These are phyloP conservation scores for Aspergillus calidoustus DNA, from an alignment of 2,329 filamentous ascomycete genomes.

Conservation along the genomic window DNA sequence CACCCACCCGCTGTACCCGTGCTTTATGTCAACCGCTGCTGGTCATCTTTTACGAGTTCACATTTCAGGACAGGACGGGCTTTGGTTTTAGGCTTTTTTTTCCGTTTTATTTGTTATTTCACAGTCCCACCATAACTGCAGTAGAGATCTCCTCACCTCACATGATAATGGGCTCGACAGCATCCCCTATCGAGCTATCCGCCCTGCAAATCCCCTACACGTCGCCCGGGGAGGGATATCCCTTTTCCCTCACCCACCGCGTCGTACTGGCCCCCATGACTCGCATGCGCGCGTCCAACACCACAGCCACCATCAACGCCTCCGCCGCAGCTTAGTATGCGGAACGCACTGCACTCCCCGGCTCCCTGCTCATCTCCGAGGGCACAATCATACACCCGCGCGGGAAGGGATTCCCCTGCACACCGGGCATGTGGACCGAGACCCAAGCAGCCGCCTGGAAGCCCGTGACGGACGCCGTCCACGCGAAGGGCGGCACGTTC, in stretches of 20 bases:
- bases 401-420: background rate
- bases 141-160: too few species aligned
- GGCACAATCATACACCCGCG: background rate
- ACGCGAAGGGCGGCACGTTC: background rate
- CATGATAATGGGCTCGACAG: too few species aligned
- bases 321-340: slow-evolving; percentile 2
- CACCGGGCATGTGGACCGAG: background rate
- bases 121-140: too few species aligned
- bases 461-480: background rate
- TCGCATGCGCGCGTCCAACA: slow-evolving; percentile 1
- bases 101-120: too few species aligned
- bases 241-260: background rate
- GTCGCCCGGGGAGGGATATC: too few species aligned
- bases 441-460: background rate
- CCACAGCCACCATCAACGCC: background rate
- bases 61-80: too few species aligned
- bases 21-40: too few species aligned
- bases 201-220: too few species aligned
- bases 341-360: background rate
- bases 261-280: slow-evolving; percentile 7
- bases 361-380: slow-evolving; percentile 1
- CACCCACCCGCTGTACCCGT: too few species aligned
- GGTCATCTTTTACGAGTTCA: too few species aligned
- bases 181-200: too few species aligned
- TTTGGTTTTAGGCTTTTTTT: too few species aligned